phyloP scores from a whole-genome alignment of 1,284 basidiomycete genomes.

The Ceratobasidium sp. region DNA sequence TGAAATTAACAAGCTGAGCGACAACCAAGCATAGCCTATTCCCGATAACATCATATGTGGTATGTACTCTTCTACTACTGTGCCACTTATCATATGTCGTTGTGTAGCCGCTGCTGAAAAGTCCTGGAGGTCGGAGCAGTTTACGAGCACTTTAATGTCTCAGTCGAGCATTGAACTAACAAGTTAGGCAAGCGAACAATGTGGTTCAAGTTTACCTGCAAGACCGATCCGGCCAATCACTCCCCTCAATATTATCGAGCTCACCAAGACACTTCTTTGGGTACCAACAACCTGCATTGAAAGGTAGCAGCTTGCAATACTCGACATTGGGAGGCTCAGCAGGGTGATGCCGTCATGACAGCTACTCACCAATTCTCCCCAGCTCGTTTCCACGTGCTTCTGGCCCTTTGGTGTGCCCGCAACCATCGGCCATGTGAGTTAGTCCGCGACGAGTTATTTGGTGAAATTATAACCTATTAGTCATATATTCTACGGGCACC shows the following conservation, averaged over 20 bases:
- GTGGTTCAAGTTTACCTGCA: constrained; percentile 15
- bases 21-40: neutral
- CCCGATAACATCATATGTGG: neutral
- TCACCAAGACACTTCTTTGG: constrained; percentile 6
- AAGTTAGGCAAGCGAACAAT: neutral
- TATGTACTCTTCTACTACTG: neutral
- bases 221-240: constrained; percentile 3
- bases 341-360: neutral
- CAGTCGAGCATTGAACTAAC: neutral
- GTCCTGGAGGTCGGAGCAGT: neutral
- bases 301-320: neutral
- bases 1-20: constrained; percentile 5
- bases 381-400: neutral
- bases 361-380: neutral
- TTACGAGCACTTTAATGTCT: neutral
- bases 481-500: too few relatives aligned
- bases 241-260: neutral
- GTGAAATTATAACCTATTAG: neutral
- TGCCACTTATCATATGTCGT: neutral
- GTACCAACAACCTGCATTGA: neutral
- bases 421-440: constrained; percentile 10
- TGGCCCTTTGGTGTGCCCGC: constrained; percentile 1
- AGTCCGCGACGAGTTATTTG: neutral
- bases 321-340: neutral
- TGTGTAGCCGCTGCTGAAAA: neutral